Conservation (phyloP, 306 rosid species). For the Argentina anserina region DNA sequence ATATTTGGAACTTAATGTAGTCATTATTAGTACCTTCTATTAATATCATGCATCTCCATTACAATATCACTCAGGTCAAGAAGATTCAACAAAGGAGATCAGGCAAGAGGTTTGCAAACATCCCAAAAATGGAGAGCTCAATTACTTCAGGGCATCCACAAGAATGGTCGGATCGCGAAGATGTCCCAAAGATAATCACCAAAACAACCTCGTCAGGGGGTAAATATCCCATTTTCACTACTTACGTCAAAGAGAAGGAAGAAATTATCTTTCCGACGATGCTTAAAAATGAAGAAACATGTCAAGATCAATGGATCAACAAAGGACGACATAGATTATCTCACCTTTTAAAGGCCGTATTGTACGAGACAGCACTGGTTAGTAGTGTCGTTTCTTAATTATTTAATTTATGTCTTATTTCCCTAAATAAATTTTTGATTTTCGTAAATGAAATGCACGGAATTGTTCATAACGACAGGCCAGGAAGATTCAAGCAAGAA, state of each 20-base stretch:
- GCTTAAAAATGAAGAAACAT: not conserved
- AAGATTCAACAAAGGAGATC: not conserved
- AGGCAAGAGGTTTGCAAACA: not conserved
- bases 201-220: not conserved
- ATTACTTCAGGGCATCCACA: not conserved
- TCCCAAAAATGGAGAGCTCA: not conserved
- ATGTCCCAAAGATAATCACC: not conserved
- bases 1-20: not conserved
- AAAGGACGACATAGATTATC: not conserved
- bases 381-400: not conserved
- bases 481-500: not conserved
- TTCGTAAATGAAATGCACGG: not conserved
- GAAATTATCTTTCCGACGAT: not conserved
- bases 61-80: not conserved
- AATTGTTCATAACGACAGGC: not conserved
- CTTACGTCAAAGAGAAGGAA: not conserved
- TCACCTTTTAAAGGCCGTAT: not conserved
- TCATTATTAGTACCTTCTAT: not conserved
- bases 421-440: not conserved
- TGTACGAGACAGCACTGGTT: constrained; percentile 5
- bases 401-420: no score
- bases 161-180: constrained; percentile 1
- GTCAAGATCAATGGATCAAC: not conserved
- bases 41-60: not conserved
- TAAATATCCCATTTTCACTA: not conserved